phyloP scores from a whole-genome alignment of 2,329 filamentous ascomycete species.

The Penicillium corylophilum region DNA sequence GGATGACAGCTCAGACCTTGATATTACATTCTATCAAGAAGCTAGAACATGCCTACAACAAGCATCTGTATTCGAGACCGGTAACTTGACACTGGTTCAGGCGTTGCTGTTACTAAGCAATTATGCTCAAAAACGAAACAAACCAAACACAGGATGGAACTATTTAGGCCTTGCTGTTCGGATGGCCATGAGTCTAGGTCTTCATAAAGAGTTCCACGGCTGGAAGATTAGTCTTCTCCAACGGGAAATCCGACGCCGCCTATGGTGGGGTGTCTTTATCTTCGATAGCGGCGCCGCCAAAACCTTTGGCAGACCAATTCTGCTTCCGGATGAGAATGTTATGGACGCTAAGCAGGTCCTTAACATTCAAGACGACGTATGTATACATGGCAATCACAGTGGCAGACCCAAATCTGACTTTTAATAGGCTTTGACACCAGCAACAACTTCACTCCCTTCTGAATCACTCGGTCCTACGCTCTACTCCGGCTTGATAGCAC shows the following conservation, averaged over 20 bases:
- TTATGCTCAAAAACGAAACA: conserved; percentile 52
- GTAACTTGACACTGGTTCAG: conserved; percentile 51
- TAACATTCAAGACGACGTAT: conserved; percentile 46
- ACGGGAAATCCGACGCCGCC: conserved; percentile 41
- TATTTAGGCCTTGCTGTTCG: conserved; percentile 50
- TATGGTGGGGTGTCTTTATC: conserved; percentile 47
- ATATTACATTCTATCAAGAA: conserved; percentile 49
- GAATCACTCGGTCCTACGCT: conserved; percentile 42
- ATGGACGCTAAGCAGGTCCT: conserved; percentile 47
- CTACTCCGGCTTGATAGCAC: conserved; percentile 45
- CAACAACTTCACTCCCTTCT: conserved; percentile 36
- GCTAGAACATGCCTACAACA: conserved; percentile 49
- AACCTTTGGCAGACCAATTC: conserved; percentile 51
- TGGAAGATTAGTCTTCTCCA: conserved; percentile 48
- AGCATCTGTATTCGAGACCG: conserved; percentile 48
- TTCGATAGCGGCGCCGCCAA: conserved; percentile 53
- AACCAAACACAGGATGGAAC: conserved; percentile 53
- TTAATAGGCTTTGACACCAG: conserved; percentile 34
- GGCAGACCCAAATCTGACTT: conserved; percentile 1
- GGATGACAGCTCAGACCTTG: conserved; percentile 42
- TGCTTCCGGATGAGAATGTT: conserved; percentile 45
- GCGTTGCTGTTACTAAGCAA: conserved; percentile 49
- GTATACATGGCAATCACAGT: not conserved
- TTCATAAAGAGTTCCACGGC: conserved; percentile 52
- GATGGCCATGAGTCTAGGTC: conserved; percentile 51